Base-by-base conservation (phyloP, 257 asterid genomes). In the Nicotiana undulata region DNA sequence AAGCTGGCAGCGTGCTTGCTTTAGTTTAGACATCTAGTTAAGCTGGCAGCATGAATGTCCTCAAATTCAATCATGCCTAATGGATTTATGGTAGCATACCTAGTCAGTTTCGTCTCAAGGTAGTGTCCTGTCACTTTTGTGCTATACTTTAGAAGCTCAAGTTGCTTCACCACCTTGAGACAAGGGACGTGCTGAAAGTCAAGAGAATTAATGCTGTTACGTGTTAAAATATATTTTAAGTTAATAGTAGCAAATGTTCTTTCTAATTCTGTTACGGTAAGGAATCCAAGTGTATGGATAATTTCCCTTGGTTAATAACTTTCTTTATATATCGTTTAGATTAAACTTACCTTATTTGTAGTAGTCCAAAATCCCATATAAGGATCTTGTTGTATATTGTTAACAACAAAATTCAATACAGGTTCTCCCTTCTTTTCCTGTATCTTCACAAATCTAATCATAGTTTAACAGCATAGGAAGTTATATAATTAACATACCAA, bases 401-500 rank as follows among this genome's bases (percentile, higher is more conserved):
- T 59, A 46, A 46, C 78, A 46, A 49, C 15, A 18, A 72, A 72
- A 49, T 24, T 24, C 40, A 46, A 7, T 72, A 72, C 78, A 72
- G 4, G 77, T 46, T 72, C 40, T 72, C 34, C 6, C 24, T 12
- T 44, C 11, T 40, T 68, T 68, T 20, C 56, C 76, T 20, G 13
- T 72, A 46, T 24, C 7, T 46, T 72, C 60, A 72, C 77, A 72
- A 22, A 46, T 44, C 58, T 0, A 72, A 46, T 51, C 13, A 26
- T 72, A 72, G 7, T 46, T 22, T 46, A 22, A 44, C 20, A 28
- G 15, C 46, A 24, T 13, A 46, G 22, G 10, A 70, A 72, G 13
- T 22, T 44, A 61, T 24, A 29, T 79, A 24, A 63, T 9, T 9
- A 56, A 3, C 7, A 60, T 44, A 63, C 61, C 82, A 79, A 94